Evolutionary conservation across 2,329 filamentous ascomycete species (phyloP).

Genomic region (Aspergillus calidoustus): DNA sequence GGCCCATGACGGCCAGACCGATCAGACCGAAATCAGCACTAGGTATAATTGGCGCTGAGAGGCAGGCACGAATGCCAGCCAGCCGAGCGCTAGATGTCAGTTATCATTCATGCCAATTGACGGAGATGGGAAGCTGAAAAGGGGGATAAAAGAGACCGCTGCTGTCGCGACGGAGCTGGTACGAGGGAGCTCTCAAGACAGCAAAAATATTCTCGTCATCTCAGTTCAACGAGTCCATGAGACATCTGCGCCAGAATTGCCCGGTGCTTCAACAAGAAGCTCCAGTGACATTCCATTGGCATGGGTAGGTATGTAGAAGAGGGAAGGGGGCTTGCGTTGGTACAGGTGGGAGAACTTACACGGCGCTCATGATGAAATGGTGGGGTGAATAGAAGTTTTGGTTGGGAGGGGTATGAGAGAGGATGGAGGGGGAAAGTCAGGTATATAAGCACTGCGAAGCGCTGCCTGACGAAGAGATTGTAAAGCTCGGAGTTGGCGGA

Average conservation of each 20-base stretch:
- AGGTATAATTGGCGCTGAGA: slow-evolving; percentile 56
- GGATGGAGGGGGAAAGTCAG: slow-evolving; percentile 17
- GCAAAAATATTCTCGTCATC: background rate
- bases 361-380: slow-evolving; percentile 48
- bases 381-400: slow-evolving; percentile 20
- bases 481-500: slow-evolving; percentile 17
- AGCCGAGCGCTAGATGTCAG: slow-evolving; percentile 69
- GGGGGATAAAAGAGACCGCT: background rate
- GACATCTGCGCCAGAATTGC: background rate
- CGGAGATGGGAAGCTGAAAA: slow-evolving; percentile 8
- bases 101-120: slow-evolving; percentile 40
- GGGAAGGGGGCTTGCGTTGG: slow-evolving; percentile 14
- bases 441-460: slow-evolving; percentile 23
- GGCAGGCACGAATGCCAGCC: slow-evolving; percentile 73
- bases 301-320: slow-evolving; percentile 15
- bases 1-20: slow-evolving; percentile 87
- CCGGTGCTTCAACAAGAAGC: background rate
- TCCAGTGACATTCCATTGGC: background rate
- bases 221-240: background rate
- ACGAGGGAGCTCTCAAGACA: background rate
- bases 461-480: slow-evolving; percentile 18
- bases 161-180: background rate
- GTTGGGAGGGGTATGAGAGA: slow-evolving; percentile 21
- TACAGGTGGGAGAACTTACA: slow-evolving; percentile 42
- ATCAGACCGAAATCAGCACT: slow-evolving; percentile 91